A percentile compares a stretch with the other conserved stretches of the same genome.
These are phyloP conservation scores for Mycena polygramma DNA, from an alignment of 768 basidiomycete species.

Conservation along the genomic window DNA sequence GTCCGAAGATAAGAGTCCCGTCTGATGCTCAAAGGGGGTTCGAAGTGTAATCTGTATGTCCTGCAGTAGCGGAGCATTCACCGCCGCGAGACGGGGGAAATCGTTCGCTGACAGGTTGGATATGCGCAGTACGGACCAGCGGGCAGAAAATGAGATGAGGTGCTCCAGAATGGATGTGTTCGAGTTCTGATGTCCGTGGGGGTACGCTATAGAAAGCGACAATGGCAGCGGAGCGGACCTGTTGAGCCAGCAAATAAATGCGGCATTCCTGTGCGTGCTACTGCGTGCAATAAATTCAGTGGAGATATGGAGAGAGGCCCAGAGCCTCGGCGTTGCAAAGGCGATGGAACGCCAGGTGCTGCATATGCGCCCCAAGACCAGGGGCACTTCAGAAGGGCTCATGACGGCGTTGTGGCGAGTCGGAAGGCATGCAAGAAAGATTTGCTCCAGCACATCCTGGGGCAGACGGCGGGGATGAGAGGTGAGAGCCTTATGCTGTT, in stretches of 20 bases:
- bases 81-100: no score
- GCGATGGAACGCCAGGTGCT: conserved; percentile 2
- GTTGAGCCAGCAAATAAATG: not conserved
- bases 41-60: no score
- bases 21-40: not conserved
- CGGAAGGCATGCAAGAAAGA: not conserved
- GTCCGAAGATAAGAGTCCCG: not conserved
- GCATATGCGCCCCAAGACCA: not conserved
- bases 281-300: not conserved
- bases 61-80: no score
- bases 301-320: not conserved
- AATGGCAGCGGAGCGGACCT: not conserved
- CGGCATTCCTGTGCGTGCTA: not conserved
- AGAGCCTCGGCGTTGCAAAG: not conserved
- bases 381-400: not conserved
- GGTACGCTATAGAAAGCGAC: no score
- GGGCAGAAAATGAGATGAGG: no score
- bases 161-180: no score
- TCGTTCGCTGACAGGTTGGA: no score
- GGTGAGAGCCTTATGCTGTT: not conserved
- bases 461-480: not conserved
- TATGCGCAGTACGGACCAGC: no score
- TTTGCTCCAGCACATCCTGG: not conserved
- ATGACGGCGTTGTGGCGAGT: not conserved
- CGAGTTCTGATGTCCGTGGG: no score